Percentiles rank a stretch among this genome's conserved stretches.
Conservation (phyloP, 331 rosid genomes). For the Rhamnella rubrinervis region DNA sequence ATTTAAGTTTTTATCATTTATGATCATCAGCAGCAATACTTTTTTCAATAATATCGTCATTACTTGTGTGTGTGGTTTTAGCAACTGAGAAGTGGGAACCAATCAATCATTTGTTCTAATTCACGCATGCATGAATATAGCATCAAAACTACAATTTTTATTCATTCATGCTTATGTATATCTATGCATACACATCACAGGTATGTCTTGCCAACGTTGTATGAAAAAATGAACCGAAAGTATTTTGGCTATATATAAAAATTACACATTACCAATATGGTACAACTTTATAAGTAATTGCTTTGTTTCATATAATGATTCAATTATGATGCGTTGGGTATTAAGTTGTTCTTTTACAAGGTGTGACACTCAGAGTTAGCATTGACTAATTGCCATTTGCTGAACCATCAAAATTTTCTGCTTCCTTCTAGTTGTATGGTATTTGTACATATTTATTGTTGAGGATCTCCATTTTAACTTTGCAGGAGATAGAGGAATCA, state of each 20-base stretch:
- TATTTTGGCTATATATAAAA: not conserved
- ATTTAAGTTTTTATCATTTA: constrained; percentile 15
- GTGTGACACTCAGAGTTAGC: constrained; percentile 34
- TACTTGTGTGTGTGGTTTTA: too few species aligned
- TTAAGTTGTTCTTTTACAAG: constrained; percentile 52
- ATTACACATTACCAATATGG: not conserved
- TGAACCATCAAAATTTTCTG: not conserved
- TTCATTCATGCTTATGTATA: too few species aligned
- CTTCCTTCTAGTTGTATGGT: constrained; percentile 6
- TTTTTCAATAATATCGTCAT: too few species aligned
- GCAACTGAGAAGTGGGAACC: too few species aligned
- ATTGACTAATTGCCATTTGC: constrained; percentile 14
- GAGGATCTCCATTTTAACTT: constrained; percentile 13
- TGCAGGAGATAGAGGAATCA: constrained; percentile 71
- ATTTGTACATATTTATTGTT: constrained; percentile 14
- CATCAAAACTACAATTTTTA: too few species aligned
- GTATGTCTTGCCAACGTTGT: too few species aligned
- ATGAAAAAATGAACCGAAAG: too few species aligned
- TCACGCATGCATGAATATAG: too few species aligned
- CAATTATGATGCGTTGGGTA: constrained; percentile 6
- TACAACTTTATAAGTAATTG: not conserved
- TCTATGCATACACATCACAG: too few species aligned
- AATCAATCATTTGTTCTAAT: too few species aligned
- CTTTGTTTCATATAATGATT: not conserved
- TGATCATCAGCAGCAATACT: too few species aligned